Percentiles rank a stretch among this genome's conserved stretches.
These are phyloP conservation scores for Canariomyces notabilis DNA, from an alignment of 2,329 filamentous ascomycete species.

Conservation along the genomic window DNA sequence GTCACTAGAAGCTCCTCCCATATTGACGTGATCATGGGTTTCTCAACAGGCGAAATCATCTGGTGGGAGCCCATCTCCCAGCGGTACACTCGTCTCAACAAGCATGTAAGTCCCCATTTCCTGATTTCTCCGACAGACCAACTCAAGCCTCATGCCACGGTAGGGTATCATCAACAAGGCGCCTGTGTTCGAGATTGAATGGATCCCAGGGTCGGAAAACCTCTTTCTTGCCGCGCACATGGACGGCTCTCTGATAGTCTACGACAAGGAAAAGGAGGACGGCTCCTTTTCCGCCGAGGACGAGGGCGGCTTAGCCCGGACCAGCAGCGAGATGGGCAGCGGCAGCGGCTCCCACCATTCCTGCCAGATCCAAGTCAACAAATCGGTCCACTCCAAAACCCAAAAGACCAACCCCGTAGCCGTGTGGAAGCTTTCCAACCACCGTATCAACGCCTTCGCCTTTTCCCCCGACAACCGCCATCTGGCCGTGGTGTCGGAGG, in stretches of 20 bases:
- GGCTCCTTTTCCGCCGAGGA: slow-evolving; percentile 70
- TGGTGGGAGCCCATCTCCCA: slow-evolving; percentile 98
- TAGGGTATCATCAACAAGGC: slow-evolving; percentile 82
- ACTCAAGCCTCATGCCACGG: slow-evolving; percentile 15
- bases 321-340: slow-evolving; percentile 33
- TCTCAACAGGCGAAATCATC: slow-evolving; percentile 93
- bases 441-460: slow-evolving; percentile 82
- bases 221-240: slow-evolving; percentile 88
- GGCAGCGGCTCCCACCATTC: slow-evolving; percentile 35
- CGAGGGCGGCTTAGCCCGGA: slow-evolving; percentile 53
- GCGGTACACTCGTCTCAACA: slow-evolving; percentile 92
- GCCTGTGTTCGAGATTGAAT: slow-evolving; percentile 80
- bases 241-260: slow-evolving; percentile 86
- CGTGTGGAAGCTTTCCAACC: slow-evolving; percentile 87
- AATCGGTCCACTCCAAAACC: slow-evolving; percentile 89
- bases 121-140: background rate
- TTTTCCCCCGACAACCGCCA: slow-evolving; percentile 88
- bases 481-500: slow-evolving; percentile 85
- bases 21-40: slow-evolving; percentile 90
- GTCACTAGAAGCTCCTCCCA: slow-evolving; percentile 74
- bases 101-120: slow-evolving; percentile 62
- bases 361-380: slow-evolving; percentile 65
- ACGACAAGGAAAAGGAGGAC: slow-evolving; percentile 97
- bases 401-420: slow-evolving; percentile 91
- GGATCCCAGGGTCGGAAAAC: slow-evolving; percentile 92